A percentile compares a stretch with the other conserved stretches of the same genome.
phyloP scores from a whole-genome alignment of 805 yeast genomes.

The Cyberlindnera xylosilytica region DNA sequence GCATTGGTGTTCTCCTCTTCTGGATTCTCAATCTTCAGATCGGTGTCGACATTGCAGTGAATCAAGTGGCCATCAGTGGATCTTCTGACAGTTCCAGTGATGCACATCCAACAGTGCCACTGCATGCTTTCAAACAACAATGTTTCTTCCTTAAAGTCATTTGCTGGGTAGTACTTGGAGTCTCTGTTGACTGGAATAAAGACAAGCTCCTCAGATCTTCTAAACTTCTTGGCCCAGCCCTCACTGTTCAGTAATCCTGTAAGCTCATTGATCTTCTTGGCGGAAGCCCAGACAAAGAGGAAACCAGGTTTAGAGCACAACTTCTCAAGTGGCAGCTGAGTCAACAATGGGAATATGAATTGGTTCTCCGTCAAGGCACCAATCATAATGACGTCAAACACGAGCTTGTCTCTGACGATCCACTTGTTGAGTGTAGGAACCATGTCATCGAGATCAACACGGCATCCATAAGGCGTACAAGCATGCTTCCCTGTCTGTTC shows the following conservation, averaged over 20 bases:
- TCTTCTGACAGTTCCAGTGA: constrained; percentile 89
- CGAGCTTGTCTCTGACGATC: constrained; percentile 54
- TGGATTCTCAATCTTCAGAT: constrained; percentile 64
- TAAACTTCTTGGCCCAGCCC: constrained; percentile 62
- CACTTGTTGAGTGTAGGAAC: constrained; percentile 56
- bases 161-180: constrained; percentile 65
- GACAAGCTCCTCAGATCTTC: constrained; percentile 87
- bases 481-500: constrained; percentile 53
- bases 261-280: constrained; percentile 64
- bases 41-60: constrained; percentile 91
- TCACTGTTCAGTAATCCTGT: constrained; percentile 51
- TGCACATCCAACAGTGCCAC: constrained; percentile 99
- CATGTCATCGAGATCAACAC: constrained; percentile 51
- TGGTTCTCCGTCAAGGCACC: constrained; percentile 81
- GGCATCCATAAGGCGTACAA: constrained; percentile 62
- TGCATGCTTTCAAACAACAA: constrained; percentile 64
- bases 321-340: constrained; percentile 65
- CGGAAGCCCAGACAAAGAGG: constrained; percentile 83
- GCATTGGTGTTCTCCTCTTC: constrained; percentile 32
- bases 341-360: constrained; percentile 57
- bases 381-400: constrained; percentile 89
- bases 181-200: constrained; percentile 68
- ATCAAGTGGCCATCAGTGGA: constrained; percentile 80
- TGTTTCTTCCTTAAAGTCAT: constrained; percentile 41
- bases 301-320: constrained; percentile 85